phyloP scores from a whole-genome alignment of 2,329 filamentous ascomycete species.

The Sclerotinia glacialis region DNA sequence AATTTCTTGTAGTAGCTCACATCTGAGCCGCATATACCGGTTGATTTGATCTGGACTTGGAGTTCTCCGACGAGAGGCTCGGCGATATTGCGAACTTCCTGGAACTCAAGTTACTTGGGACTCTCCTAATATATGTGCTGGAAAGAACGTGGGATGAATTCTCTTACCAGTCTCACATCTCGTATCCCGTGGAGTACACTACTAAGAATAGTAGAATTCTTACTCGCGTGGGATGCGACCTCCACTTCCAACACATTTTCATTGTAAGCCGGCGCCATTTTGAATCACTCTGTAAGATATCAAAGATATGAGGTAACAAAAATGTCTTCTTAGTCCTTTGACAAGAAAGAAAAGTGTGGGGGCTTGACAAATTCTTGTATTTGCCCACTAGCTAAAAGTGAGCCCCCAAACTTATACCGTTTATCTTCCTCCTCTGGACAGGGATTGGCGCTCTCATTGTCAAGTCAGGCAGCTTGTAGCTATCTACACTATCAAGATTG shows the following conservation, averaged over 20 bases:
- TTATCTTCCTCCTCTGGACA: not conserved
- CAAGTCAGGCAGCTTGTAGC: slow-evolving; percentile 28
- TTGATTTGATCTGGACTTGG: slow-evolving; percentile 63
- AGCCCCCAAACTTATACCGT: slow-evolving; percentile 25
- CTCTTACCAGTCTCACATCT: slow-evolving; percentile 55
- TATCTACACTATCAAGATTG: slow-evolving; percentile 29
- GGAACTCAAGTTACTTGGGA: slow-evolving; percentile 4
- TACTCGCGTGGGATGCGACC: slow-evolving; percentile 20
- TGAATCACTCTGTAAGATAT: slow-evolving; percentile 12
- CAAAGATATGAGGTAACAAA: slow-evolving; percentile 17
- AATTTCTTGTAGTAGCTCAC: slow-evolving; percentile 71
- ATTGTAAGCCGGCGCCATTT: slow-evolving; percentile 31
- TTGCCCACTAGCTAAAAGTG: slow-evolving; percentile 6
- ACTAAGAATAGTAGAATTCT: slow-evolving; percentile 45
- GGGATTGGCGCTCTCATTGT: slow-evolving; percentile 1
- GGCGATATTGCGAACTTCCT: slow-evolving; percentile 51
- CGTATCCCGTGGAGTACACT: slow-evolving; percentile 57
- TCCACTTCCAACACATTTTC: slow-evolving; percentile 14
- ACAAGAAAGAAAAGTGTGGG: slow-evolving; percentile 19
- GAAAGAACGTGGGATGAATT: not conserved
- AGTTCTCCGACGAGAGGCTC: slow-evolving; percentile 50
- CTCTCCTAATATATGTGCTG: not conserved
- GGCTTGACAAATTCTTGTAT: slow-evolving; percentile 13
- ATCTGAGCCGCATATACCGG: slow-evolving; percentile 68
- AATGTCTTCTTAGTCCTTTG: not conserved